Percentiles rank a stretch among this genome's conserved stretches.
Conservation (phyloP, 148 eudicot genomes). For the Rhododendron ovatum region DNA sequence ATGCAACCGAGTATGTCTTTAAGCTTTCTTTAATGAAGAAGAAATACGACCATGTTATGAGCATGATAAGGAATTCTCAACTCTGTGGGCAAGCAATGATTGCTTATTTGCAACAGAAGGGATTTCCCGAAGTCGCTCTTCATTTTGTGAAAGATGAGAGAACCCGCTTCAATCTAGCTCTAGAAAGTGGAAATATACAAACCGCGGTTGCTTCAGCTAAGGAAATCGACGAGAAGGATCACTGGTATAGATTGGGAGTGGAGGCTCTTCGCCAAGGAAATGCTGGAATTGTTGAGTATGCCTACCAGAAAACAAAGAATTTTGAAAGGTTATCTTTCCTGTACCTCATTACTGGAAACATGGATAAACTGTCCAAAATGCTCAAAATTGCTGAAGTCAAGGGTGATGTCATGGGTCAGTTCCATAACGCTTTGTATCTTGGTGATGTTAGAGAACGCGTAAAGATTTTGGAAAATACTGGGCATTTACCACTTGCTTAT, state of each 20-base stretch:
- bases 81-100: slow-evolving; percentile 86
- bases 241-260: slow-evolving; percentile 72
- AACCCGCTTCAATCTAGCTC: slow-evolving; percentile 71
- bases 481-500: slow-evolving; percentile 75
- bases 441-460: slow-evolving; percentile 71
- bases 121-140: slow-evolving; percentile 82
- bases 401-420: slow-evolving; percentile 82
- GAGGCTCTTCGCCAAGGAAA: slow-evolving; percentile 93
- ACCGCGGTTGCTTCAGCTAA: slow-evolving; percentile 81
- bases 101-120: slow-evolving; percentile 85
- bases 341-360: slow-evolving; percentile 65
- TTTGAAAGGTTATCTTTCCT: slow-evolving; percentile 75
- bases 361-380: slow-evolving; percentile 63
- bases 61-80: slow-evolving; percentile 73
- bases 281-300: slow-evolving; percentile 69
- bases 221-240: slow-evolving; percentile 77
- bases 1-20: slow-evolving; percentile 76
- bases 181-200: slow-evolving; percentile 74
- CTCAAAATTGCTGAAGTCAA: slow-evolving; percentile 75
- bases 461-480: slow-evolving; percentile 58
- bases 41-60: slow-evolving; percentile 78
- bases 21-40: slow-evolving; percentile 62
- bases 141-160: slow-evolving; percentile 83
- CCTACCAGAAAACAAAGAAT: slow-evolving; percentile 74
- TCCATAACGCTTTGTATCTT: slow-evolving; percentile 71